Base-by-base conservation (phyloP, 2,329 filamentous ascomycete species). In the Hirsutella minnesotensis region DNA sequence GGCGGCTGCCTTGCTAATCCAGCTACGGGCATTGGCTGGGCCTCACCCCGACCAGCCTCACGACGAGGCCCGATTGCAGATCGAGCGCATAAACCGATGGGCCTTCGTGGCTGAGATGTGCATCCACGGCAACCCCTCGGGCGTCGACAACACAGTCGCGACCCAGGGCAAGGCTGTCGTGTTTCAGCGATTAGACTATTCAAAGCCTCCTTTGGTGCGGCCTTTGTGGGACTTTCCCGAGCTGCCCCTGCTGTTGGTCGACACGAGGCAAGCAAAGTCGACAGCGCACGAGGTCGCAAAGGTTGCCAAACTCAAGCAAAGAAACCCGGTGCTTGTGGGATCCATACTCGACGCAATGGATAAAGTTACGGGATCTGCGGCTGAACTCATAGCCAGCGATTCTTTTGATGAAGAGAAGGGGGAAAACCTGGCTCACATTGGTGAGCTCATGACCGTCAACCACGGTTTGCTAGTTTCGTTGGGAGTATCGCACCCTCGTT, bases 21-120 rank as follows among this genome's bases (percentile, higher is more conserved):
- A 96, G 61, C 83, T 94, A 49, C 83, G 89, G 41, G 86, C 89
- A 3, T 72, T 98, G 5, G 83, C 87, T 1, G 88, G 88, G 0
- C 92, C 92, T 1, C 90, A 96, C 58, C 85, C 86, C 0, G 90
- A 96, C 54, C 90, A 96, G 61, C 86, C 88, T 4, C 66, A 79
- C 1, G 81, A 87, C 43, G 92, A 98, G 65, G 86, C 86, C n/a
- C 80, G 85, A 46, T 65, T 88, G 36, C 90, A 98, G 59, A 75
- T 96, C 24, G 89, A 96, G 66, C 80, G 90, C 49, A 95, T 98
- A 65, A 98, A 98, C 63, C 77, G 85, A 47, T 98, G 94, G 92
- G 89, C 92, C 0, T 96, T 95, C 62, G 92, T 98, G 1, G 84
- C 84, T 20, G 92, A 98, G 62, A 84, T 96, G 79, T 92, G 88